Percentiles rank a stretch among this genome's conserved stretches.
Evolutionary conservation across 2,329 filamentous ascomycete genomes (phyloP).

Genomic region (Metarhizium anisopliae): DNA sequence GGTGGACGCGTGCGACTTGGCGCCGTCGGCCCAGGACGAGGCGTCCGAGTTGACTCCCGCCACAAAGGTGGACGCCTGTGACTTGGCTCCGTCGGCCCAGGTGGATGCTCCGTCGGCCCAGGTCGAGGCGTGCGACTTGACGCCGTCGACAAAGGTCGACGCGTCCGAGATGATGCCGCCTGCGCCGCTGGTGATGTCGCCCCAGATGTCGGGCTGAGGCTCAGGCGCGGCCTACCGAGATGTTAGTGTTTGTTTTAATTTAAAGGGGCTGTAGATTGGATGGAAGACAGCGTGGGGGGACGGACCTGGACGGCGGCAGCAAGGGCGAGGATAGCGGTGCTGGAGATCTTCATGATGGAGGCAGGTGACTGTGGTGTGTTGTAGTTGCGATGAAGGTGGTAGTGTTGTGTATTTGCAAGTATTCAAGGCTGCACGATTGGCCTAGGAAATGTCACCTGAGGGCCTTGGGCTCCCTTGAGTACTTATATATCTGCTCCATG

Average conservation of each 20-base stretch:
- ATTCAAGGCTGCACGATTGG: too few species aligned
- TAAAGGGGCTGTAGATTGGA: background rate
- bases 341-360: slow-evolving; percentile 29
- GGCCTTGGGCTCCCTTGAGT: background rate
- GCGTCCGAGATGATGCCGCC: background rate
- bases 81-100: background rate
- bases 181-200: background rate
- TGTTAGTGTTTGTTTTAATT: background rate
- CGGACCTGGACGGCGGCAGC: slow-evolving; percentile 21
- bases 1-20: slow-evolving; percentile 6
- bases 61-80: background rate
- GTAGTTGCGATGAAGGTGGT: background rate
- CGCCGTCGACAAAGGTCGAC: slow-evolving; percentile 4
- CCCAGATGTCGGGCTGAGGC: slow-evolving; percentile 7
- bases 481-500: background rate
- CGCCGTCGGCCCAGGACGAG: background rate
- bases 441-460: too few species aligned
- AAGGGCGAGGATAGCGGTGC: slow-evolving; percentile 21
- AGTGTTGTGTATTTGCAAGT: background rate
- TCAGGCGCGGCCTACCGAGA: slow-evolving; percentile 5
- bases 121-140: background rate
- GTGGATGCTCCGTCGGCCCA: slow-evolving; percentile 3
- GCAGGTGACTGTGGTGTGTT: background rate
- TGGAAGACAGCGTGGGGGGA: background rate
- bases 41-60: background rate